Percentiles rank a stretch among this genome's conserved stretches.
These are phyloP conservation scores for Tetrastigma voinierianum DNA, from an alignment of 164 flowering plant species.

Conservation along the genomic window DNA sequence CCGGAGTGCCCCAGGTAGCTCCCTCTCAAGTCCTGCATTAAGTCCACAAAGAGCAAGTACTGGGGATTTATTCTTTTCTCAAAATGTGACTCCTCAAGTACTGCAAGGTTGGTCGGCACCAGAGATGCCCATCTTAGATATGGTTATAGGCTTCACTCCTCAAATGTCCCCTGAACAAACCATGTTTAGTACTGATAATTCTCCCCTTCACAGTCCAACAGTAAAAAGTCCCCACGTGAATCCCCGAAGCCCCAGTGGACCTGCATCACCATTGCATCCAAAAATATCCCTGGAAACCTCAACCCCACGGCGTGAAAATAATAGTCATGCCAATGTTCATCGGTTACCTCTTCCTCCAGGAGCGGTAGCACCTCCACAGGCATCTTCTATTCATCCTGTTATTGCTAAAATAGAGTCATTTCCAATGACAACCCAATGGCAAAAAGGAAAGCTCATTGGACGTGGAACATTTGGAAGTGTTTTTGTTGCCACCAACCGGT, in stretches of 20 bases:
- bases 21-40: conserved; percentile 53
- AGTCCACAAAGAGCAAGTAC: conserved; percentile 53
- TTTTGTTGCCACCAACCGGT: conserved; percentile 82
- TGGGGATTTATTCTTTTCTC: conserved; percentile 28
- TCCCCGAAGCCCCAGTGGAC: conserved; percentile 31
- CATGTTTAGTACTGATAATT: conserved; percentile 39
- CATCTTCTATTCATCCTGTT: conserved; percentile 36
- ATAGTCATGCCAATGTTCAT: conserved; percentile 43
- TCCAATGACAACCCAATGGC: conserved; percentile 63
- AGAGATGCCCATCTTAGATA: conserved; percentile 41
- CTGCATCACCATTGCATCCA: conserved; percentile 49
- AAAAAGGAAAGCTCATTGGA: conserved; percentile 92
- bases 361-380: conserved; percentile 33
- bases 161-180: conserved; percentile 36
- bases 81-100: conserved; percentile 23
- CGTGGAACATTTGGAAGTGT: conserved; percentile 97
- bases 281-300: conserved; percentile 35
- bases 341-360: conserved; percentile 92
- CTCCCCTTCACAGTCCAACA: conserved; percentile 53
- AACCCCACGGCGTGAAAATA: conserved; percentile 34
- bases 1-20: conserved; percentile 64
- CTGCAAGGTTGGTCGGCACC: conserved; percentile 64
- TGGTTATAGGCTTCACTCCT: conserved; percentile 25
- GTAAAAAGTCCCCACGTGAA: conserved; percentile 31
- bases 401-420: conserved; percentile 33